These are phyloP conservation scores for Pleodorina starrii DNA, from an alignment of 139 green algal genomes.

Conservation along the genomic window DNA sequence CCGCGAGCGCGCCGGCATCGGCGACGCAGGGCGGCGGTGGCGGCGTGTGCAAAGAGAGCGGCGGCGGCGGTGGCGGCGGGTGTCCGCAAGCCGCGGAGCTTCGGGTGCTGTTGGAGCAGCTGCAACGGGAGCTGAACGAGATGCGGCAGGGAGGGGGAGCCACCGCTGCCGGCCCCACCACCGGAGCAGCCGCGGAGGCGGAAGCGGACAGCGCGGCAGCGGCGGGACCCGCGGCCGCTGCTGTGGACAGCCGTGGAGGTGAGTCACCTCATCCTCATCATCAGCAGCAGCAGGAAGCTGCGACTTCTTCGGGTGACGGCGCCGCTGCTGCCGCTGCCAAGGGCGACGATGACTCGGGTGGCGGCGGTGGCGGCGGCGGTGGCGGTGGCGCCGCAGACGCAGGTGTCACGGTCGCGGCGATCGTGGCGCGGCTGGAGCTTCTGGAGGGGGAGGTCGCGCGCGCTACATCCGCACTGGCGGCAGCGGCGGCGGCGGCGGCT, in stretches of 20 bases:
- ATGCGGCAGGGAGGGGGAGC: not conserved
- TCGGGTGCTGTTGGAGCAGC: not conserved
- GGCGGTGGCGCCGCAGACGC: not conserved
- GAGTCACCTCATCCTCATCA: too few species aligned
- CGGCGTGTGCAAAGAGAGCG: not conserved
- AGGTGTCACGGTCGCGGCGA: not conserved
- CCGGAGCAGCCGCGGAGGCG: too few species aligned
- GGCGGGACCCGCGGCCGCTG: too few species aligned
- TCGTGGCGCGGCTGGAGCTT: not conserved
- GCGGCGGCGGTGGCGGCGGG: not conserved
- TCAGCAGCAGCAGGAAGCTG: not conserved
- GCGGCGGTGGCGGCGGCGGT: not conserved
- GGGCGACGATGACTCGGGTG: not conserved
- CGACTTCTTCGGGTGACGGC: not conserved
- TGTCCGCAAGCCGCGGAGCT: not conserved
- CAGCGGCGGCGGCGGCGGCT: not conserved
- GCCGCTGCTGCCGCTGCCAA: not conserved
- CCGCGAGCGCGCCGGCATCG: not conserved
- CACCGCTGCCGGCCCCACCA: too few species aligned
- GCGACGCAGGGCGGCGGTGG: not conserved
- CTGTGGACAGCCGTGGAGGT: too few species aligned
- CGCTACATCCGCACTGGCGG: not conserved
- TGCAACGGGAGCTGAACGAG: not conserved
- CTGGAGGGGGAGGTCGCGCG: slow-evolving; percentile 4
- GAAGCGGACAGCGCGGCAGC: too few species aligned